phyloP scores from a whole-genome alignment of 129 eudicot genomes.

The Artemisia argyi region DNA sequence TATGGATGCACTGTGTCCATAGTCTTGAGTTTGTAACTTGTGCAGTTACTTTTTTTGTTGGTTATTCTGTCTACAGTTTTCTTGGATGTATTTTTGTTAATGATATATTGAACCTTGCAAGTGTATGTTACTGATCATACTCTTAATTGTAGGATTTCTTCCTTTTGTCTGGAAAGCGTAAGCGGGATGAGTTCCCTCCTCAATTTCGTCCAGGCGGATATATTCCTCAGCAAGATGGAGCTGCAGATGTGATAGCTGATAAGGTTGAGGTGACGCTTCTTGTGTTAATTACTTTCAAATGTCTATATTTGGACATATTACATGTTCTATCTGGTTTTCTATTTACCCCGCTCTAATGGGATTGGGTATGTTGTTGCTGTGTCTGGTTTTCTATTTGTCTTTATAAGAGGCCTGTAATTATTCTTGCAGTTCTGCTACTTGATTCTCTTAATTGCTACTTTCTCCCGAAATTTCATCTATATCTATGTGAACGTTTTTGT shows the following conservation, averaged over 20 bases:
- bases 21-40: too few relatives aligned
- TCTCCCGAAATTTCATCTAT: too few relatives aligned
- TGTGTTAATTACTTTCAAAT: background rate
- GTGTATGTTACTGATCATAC: slow-evolving; percentile 11
- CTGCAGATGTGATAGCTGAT: slow-evolving; percentile 46
- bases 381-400: too few relatives aligned
- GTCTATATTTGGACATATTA: slow-evolving; percentile 6
- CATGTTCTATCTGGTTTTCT: background rate
- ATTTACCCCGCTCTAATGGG: background rate
- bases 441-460: too few relatives aligned
- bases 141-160: slow-evolving; percentile 37
- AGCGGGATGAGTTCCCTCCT: slow-evolving; percentile 69
- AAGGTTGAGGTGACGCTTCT: slow-evolving; percentile 31
- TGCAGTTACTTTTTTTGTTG: background rate
- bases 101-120: slow-evolving; percentile 9
- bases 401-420: background rate
- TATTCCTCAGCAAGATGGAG: slow-evolving; percentile 92
- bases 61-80: slow-evolving; percentile 9
- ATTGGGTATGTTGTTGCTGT: too few relatives aligned
- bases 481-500: too few relatives aligned
- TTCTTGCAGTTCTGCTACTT: too few relatives aligned
- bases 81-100: background rate
- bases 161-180: slow-evolving; percentile 62
- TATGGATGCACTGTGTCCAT: too few relatives aligned
- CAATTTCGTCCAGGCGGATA: slow-evolving; percentile 62